Conservation (phyloP, 1,139 yeast species). For the Kurtzmaniella quercitrusa region DNA sequence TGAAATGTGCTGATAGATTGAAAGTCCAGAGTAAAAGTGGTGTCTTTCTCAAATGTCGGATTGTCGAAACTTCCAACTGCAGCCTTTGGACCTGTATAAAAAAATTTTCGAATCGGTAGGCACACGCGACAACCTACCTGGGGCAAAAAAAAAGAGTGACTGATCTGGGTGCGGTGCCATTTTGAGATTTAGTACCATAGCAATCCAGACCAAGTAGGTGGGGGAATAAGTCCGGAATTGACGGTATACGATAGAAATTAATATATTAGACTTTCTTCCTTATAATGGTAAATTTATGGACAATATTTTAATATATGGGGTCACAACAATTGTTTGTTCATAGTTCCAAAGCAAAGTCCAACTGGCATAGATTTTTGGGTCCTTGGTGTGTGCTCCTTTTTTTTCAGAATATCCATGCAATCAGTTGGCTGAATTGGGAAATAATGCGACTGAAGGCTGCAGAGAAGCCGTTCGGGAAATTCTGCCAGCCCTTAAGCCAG, state of each 20-base stretch:
- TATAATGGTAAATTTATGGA: too few relatives aligned
- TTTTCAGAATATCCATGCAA: not conserved
- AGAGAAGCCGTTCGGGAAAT: not conserved
- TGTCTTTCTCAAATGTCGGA: not conserved
- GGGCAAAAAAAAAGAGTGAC: not conserved
- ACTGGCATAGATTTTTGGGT: too few relatives aligned
- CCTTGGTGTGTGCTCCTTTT: not conserved
- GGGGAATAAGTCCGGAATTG: too few relatives aligned
- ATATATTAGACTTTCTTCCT: too few relatives aligned
- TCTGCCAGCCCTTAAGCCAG: too few relatives aligned
- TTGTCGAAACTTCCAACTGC: conserved; percentile 1
- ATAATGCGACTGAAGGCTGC: not conserved
- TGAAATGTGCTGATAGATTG: not conserved
- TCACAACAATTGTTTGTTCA: too few relatives aligned
- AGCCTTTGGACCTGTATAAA: conserved; percentile 1
- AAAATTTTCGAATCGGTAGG: conserved; percentile 7
- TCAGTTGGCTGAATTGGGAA: not conserved
- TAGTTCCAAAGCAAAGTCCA: too few relatives aligned
- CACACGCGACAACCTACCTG: conserved; percentile 3
- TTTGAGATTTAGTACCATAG: too few relatives aligned
- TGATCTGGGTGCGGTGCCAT: not conserved
- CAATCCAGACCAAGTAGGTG: too few relatives aligned
- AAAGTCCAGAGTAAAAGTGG: conserved; percentile 1
- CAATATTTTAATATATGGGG: too few relatives aligned
- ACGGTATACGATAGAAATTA: too few relatives aligned